Evolutionary conservation across 2,329 filamentous ascomycete genomes (phyloP).

Genomic region (Zasmidium angulare): DNA sequence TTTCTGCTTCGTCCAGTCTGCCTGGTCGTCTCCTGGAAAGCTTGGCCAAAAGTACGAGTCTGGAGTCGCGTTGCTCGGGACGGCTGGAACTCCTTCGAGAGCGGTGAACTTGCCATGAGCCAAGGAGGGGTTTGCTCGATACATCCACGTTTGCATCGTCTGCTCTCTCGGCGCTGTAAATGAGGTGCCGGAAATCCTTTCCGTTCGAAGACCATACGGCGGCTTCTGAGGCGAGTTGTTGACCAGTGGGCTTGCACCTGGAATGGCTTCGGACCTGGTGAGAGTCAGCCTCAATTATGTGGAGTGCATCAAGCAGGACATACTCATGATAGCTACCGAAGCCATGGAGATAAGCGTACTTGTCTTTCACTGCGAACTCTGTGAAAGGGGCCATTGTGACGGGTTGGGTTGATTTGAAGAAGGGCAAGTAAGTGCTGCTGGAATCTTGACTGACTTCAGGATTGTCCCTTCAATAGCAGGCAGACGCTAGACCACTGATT

Average conservation of each 20-base stretch:
- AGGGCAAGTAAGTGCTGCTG: neutral
- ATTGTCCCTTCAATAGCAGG: neutral
- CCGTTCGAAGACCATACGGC: conserved; percentile 73
- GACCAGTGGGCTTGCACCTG: conserved; percentile 69
- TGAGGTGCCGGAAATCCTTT: conserved; percentile 61
- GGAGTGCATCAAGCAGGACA: neutral
- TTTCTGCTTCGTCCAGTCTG: conserved; percentile 61
- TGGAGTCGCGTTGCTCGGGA: conserved; percentile 10
- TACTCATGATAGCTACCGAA: conserved; percentile 73
- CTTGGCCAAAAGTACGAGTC: conserved; percentile 20
- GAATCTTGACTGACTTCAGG: too few species aligned
- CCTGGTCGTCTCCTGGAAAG: conserved; percentile 40
- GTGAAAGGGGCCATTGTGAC: conserved; percentile 52
- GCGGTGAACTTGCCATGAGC: conserved; percentile 12
- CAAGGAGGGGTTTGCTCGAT: conserved; percentile 47
- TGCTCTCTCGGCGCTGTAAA: conserved; percentile 56
- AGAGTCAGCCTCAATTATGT: neutral
- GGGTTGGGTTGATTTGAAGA: conserved; percentile 16
- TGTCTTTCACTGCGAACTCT: conserved; percentile 61
- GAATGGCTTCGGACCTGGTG: conserved; percentile 63
- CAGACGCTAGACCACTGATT: neutral
- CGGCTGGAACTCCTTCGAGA: conserved; percentile 1
- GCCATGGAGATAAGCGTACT: conserved; percentile 73
- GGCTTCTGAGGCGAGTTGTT: conserved; percentile 80
- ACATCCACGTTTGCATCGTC: conserved; percentile 59